Evolutionary conservation across 2,329 filamentous ascomycete species (phyloP), one percentile per base, ranked within the genome.

Genomic region (Cladosporium colombiae): DNA sequence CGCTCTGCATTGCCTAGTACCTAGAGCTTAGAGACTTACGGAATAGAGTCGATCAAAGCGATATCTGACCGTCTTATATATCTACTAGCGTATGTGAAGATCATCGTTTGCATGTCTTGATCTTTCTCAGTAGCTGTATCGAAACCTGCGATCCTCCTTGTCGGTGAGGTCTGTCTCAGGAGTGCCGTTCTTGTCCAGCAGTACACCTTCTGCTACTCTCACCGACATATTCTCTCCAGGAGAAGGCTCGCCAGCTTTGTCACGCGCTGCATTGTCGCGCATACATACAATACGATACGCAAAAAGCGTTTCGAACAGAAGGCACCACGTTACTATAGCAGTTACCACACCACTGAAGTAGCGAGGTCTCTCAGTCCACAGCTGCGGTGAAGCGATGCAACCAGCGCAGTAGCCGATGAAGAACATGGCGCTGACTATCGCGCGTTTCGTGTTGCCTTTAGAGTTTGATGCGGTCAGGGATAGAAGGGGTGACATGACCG

Each of bases 401-500:
- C 80, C 81, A 5, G 77, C 79, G 52, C 79, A 82, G 69, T 84
- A 84, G 0, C 80, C 81, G 29, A 84, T 81, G 72, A 84, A 84
- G 71, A 83, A 84, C 70, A 83, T 76, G 5, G 79, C 77, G 60
- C 80, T 83, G 31, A 82, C 79, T 3, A 81, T 74, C 10, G 81
- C 75, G 3, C 80, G 79, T 69, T 84, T 85, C 1, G 82, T 84
- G 70, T 84, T 84, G 0, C 83, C 82, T 61, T 83, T 82, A 29
- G 84, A 78, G 64, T 84, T 84, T 3, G 81, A 84, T 0, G 82
- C 81, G 1, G 75, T 77, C 1, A 84, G 76, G 1, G 76, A 79
- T 10, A 83, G 75, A 0, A 82, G 75, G 25, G 82, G 78, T 3
- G 77, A 79, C 78, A 78, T 79, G 35, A 76, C 71, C 31, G 78